Evolutionary conservation across 192 early-diverging fungal species (phyloP).

Genomic region (Chytriomyces hyalinus): DNA sequence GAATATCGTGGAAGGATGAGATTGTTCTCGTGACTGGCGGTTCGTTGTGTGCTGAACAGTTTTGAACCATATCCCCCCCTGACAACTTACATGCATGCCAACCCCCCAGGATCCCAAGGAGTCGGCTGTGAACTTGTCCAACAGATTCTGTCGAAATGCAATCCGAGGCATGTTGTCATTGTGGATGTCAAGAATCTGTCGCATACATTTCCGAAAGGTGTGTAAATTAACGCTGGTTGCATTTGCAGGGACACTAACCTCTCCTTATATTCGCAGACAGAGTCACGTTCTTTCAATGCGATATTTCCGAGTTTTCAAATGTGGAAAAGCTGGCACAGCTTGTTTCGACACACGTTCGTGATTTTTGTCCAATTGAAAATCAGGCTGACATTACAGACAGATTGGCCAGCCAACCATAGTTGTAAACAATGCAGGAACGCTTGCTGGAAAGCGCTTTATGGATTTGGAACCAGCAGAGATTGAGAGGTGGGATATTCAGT

Average conservation of each 20-base stretch:
- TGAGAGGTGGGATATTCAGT: slow-evolving; percentile 41
- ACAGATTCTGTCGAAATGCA: slow-evolving; percentile 41
- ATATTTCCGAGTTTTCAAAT: slow-evolving; percentile 55
- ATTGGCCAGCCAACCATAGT: slow-evolving; percentile 78
- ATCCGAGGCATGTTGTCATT: slow-evolving; percentile 57
- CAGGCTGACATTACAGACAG: slow-evolving; percentile 41
- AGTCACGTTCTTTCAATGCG: slow-evolving; percentile 60
- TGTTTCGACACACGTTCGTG: slow-evolving; percentile 49
- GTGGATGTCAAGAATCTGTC: slow-evolving; percentile 47
- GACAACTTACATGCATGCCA: background rate
- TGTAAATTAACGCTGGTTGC: slow-evolving; percentile 28
- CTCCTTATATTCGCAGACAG: slow-evolving; percentile 19
- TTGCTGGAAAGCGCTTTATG: slow-evolving; percentile 64
- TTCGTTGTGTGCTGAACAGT: slow-evolving; percentile 7
- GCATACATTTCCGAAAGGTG: slow-evolving; percentile 31
- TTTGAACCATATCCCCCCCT: no score
- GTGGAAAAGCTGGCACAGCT: slow-evolving; percentile 55
- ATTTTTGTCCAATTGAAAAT: background rate
- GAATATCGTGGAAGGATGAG: slow-evolving; percentile 61
- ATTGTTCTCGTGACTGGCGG: slow-evolving; percentile 71
- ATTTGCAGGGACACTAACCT: background rate
- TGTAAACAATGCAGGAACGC: slow-evolving; percentile 83
- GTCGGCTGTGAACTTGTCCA: slow-evolving; percentile 60
- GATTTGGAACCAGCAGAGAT: slow-evolving; percentile 70
- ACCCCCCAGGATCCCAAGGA: slow-evolving; percentile 52